These are phyloP conservation scores for Phialophora tarda DNA, from an alignment of 2,329 filamentous ascomycete genomes.

Conservation along the genomic window DNA sequence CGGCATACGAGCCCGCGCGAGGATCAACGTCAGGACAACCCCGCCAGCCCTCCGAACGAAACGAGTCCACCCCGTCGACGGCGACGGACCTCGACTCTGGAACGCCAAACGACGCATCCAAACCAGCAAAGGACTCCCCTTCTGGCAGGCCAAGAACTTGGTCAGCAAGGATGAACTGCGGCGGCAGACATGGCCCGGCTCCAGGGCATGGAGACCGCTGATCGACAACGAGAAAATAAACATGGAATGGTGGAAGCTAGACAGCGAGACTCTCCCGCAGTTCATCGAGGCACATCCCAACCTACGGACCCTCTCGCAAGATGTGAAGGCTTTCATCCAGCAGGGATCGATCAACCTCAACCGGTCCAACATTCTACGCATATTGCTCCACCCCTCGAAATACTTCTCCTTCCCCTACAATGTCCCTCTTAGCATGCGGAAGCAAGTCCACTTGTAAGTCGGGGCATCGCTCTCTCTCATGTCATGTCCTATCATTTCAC, in stretches of 20 bases:
- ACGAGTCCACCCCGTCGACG: slow-evolving; percentile 2
- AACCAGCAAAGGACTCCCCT: slow-evolving; percentile 25
- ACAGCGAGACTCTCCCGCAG: slow-evolving; percentile 33
- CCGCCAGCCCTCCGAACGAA: slow-evolving; percentile 15
- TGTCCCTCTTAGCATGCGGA: slow-evolving; percentile 42
- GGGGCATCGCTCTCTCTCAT: not conserved
- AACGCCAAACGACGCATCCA: slow-evolving; percentile 38
- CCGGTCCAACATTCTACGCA: slow-evolving; percentile 16
- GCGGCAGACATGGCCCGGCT: slow-evolving; percentile 1
- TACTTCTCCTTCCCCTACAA: slow-evolving; percentile 39
- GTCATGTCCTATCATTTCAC: not conserved
- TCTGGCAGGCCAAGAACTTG: slow-evolving; percentile 3
- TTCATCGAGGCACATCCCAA: slow-evolving; percentile 35
- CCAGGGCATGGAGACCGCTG: slow-evolving; percentile 2
- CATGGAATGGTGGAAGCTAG: slow-evolving; percentile 36
- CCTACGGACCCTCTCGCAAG: slow-evolving; percentile 24
- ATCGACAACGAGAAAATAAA: slow-evolving; percentile 13
- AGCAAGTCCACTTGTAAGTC: slow-evolving; percentile 56
- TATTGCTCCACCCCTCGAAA: slow-evolving; percentile 32
- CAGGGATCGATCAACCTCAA: slow-evolving; percentile 16
- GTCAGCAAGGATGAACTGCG: slow-evolving; percentile 16
- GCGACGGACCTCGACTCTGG: slow-evolving; percentile 35
- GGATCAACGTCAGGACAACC: slow-evolving; percentile 23
- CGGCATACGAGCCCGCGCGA: slow-evolving; percentile 11
- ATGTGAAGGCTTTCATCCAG: slow-evolving; percentile 32